Conservation (phyloP, 2,329 filamentous ascomycete species). For the Proliferodiscus dingleyae region DNA sequence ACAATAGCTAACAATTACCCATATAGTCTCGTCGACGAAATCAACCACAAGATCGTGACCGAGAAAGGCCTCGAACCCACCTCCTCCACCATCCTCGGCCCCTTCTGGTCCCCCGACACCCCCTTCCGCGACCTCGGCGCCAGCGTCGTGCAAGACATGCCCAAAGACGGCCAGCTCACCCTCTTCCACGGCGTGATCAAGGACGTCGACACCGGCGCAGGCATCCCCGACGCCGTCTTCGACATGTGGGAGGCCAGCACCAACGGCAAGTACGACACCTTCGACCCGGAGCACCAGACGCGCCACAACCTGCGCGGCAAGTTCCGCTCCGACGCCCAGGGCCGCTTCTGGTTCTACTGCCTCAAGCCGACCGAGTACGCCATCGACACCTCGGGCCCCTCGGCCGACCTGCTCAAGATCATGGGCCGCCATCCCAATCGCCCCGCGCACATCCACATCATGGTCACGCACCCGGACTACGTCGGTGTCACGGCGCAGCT, state of each 20-base stretch:
- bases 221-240: constrained; percentile 63
- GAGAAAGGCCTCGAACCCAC: constrained; percentile 61
- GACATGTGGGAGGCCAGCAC: constrained; percentile 75
- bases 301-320: constrained; percentile 74
- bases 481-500: constrained; percentile 68
- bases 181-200: constrained; percentile 66
- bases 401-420: constrained; percentile 43
- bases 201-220: constrained; percentile 60
- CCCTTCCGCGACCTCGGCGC: constrained; percentile 65
- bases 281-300: constrained; percentile 65
- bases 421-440: constrained; percentile 51
- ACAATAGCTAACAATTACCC: background rate
- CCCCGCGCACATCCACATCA: constrained; percentile 52
- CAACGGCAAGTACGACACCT: constrained; percentile 73
- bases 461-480: constrained; percentile 58
- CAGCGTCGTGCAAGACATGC: constrained; percentile 59
- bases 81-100: constrained; percentile 71
- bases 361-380: constrained; percentile 70
- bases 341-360: constrained; percentile 70
- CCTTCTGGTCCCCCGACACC: constrained; percentile 72
- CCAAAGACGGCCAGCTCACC: constrained; percentile 53
- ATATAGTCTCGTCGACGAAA: constrained; percentile 55
- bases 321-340: constrained; percentile 65
- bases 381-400: constrained; percentile 60
- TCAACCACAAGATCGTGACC: too few species aligned